These are phyloP conservation scores for Ceratobasidium sp. DNA, from an alignment of 1,284 basidiomycete genomes.

Conservation along the genomic window DNA sequence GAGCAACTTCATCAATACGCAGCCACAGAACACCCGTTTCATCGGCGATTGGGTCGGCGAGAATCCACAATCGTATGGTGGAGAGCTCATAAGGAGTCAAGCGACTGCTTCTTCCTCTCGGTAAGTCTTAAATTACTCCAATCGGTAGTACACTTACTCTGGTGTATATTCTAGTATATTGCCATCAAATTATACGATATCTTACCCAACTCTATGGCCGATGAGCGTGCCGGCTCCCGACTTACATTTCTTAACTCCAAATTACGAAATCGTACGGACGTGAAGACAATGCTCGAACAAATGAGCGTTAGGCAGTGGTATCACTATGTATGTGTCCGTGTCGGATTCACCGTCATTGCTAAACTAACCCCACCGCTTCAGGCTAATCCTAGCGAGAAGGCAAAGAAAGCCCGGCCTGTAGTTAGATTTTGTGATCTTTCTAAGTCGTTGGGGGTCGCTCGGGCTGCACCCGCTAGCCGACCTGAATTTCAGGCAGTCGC, in stretches of 20 bases:
- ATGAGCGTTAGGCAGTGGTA: constrained; percentile 20
- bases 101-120: no score
- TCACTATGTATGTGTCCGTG: not conserved
- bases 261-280: constrained; percentile 23
- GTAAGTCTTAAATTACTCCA: no score
- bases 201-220: constrained; percentile 39
- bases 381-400: not conserved
- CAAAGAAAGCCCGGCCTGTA: not conserved
- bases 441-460: not conserved
- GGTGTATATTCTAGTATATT: constrained; percentile 5
- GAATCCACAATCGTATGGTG: no score
- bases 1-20: no score
- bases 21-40: no score
- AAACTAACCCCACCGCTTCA: not conserved
- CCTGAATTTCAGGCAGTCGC: not conserved
- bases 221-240: constrained; percentile 28
- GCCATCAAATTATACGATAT: constrained; percentile 33
- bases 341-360: not conserved
- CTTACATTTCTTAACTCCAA: constrained; percentile 24
- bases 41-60: no score
- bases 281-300: constrained; percentile 31
- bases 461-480: not conserved
- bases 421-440: not conserved
- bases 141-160: no score
- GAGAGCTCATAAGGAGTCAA: no score